Conservation (phyloP, 1,284 basidiomycete species). For the Cryptococcus sp. region DNA sequence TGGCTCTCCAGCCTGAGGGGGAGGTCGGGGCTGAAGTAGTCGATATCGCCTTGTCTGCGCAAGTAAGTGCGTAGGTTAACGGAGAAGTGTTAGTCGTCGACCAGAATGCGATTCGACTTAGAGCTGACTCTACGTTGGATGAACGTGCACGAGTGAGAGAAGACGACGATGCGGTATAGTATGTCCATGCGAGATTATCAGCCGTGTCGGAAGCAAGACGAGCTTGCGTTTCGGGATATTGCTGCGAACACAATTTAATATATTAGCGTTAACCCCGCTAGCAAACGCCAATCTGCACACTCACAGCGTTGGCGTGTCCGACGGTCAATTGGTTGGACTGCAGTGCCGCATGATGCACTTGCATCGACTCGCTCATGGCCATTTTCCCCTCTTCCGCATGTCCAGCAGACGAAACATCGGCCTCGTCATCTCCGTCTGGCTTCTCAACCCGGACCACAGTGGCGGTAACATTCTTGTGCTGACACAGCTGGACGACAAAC, state of each 20-base stretch:
- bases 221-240: conserved; percentile 34
- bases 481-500: conserved; percentile 76
- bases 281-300: conserved; percentile 2
- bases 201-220: conserved; percentile 51
- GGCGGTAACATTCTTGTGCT: conserved; percentile 63
- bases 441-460: conserved; percentile 65
- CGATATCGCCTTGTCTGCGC: conserved; percentile 48
- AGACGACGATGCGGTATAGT: conserved; percentile 35
- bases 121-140: conserved; percentile 17
- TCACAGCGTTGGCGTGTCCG: conserved; percentile 31
- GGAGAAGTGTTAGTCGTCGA: conserved; percentile 37
- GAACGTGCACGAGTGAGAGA: conserved; percentile 22
- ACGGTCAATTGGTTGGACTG: conserved; percentile 47
- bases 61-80: conserved; percentile 59
- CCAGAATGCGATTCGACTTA: conserved; percentile 37
- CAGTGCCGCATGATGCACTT: conserved; percentile 47
- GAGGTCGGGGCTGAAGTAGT: conserved; percentile 14
- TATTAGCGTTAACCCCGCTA: neutral
- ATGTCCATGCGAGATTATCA: conserved; percentile 53
- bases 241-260: conserved; percentile 7
- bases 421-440: conserved; percentile 55
- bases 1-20: conserved; percentile 46
- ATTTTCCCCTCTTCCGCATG: conserved; percentile 24
- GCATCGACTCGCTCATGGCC: conserved; percentile 31
- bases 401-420: conserved; percentile 13